Base-by-base conservation (phyloP, 2,329 filamentous ascomycete genomes). In the Pseudogymnoascus sp. region DNA sequence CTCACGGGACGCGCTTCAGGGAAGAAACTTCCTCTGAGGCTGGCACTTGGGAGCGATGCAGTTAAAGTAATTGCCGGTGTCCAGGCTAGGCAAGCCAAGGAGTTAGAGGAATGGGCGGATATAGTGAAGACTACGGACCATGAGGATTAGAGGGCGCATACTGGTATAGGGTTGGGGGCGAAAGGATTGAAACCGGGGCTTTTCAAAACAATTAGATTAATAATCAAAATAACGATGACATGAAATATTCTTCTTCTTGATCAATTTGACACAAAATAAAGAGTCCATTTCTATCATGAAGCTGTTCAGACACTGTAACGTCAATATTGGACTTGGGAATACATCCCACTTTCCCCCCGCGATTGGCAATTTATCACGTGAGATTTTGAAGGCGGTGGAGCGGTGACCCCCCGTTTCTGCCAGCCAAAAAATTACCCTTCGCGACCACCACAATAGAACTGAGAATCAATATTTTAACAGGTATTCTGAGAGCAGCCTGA, bases 31-130 rank as follows among this genome's bases (percentile, higher is more conserved):
- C 65, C 68, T 13, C 48, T 74, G 62, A 71, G 76, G 48, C 36
- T 78, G 64, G 69, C 73, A 5, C 64, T 78, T 7, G 76, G 75
- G 2, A 71, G 66, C 31, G 77, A 78, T 67, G 71, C 73, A 6
- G 72, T 75, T 11, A 60, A 19, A 62, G 14, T 5, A 75, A 70
- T 77, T 23, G 67, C 69, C 54, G 65, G 60, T 10, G 72, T 75
- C 63, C 62, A 68, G 36, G 66, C 66, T 21, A 66, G 68, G 43
- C 61, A 65, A 25, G 65, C 63, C 51, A 66, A 60, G 31, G 63
- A 63, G 10, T 61, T 68, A 28, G 63, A 66, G 16, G 65, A 64
- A 43, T 71, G 68, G 66, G 65, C 63, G 63, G 64, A 64, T 45
- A 63, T 71, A 11, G 65, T 61, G 60, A 57, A 51, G 13, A 68